A percentile compares a stretch with the other conserved stretches of the same genome.
phyloP scores from a whole-genome alignment of 306 rosid genomes.

The Glycine latifolia region DNA sequence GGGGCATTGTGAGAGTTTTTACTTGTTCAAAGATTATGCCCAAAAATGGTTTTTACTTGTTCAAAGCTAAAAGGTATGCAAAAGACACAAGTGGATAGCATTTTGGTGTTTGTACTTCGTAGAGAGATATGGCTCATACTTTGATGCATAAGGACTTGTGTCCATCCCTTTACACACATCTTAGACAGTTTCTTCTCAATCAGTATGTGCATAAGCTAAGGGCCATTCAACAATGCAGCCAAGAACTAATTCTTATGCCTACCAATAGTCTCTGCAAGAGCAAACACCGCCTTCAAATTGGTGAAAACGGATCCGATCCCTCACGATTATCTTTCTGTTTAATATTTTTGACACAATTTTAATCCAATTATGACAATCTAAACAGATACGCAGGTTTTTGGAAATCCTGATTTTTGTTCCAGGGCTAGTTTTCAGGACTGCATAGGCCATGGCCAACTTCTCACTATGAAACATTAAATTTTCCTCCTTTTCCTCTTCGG shows the following conservation, averaged over 20 bases:
- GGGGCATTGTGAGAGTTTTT: not conserved
- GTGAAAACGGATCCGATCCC: constrained; percentile 83
- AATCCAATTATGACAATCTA: constrained; percentile 70
- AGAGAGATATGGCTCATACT: constrained; percentile 13
- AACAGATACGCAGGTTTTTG: constrained; percentile 64
- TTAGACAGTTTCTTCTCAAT: constrained; percentile 25
- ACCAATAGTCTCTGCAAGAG: constrained; percentile 82
- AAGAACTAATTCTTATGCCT: constrained; percentile 42
- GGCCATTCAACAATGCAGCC: constrained; percentile 31
- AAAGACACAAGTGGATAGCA: not conserved
- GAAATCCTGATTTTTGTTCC: constrained; percentile 69
- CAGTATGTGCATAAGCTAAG: not conserved
- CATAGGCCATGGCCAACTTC: constrained; percentile 78
- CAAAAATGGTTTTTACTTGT: constrained; percentile 10
- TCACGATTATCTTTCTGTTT: constrained; percentile 65
- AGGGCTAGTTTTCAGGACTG: constrained; percentile 68
- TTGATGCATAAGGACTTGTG: constrained; percentile 22
- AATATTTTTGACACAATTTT: constrained; percentile 60
- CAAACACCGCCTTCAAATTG: constrained; percentile 72
- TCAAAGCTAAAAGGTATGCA: constrained; percentile 9
- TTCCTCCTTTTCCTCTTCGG: constrained; percentile 82
- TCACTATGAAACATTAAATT: constrained; percentile 66
- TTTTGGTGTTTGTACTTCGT: constrained; percentile 14
- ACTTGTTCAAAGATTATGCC: not conserved
- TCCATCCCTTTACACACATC: not conserved